A percentile compares a stretch with the other conserved stretches of the same genome.
These are phyloP conservation scores for Paxillus involutus DNA, from an alignment of 768 basidiomycete genomes.

Conservation along the genomic window DNA sequence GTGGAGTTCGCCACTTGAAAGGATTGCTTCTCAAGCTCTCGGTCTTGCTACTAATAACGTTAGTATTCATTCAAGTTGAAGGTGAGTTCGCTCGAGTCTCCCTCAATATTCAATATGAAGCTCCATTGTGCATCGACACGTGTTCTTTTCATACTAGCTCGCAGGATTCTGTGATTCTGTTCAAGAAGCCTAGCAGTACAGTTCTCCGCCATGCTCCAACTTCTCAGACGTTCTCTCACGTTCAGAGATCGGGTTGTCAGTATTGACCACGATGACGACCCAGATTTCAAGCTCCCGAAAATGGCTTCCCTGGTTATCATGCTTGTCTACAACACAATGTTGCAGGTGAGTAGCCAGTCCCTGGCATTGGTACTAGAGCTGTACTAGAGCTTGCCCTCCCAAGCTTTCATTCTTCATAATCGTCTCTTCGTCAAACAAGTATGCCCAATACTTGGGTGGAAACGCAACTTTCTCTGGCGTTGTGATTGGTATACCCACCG, in stretches of 20 bases:
- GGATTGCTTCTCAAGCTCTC: too few species aligned
- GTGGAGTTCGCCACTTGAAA: too few species aligned
- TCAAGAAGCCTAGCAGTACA: not conserved
- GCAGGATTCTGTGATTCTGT: too few species aligned
- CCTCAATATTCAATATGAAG: too few species aligned
- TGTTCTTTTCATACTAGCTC: too few species aligned
- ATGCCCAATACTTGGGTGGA: constrained; percentile 63
- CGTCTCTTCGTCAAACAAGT: constrained; percentile 64
- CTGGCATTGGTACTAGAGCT: not conserved
- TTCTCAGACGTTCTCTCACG: not conserved
- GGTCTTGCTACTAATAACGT: too few species aligned
- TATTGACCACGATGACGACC: constrained; percentile 13
- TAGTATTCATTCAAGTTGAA: too few species aligned
- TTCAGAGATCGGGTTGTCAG: not conserved
- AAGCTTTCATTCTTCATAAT: constrained; percentile 70
- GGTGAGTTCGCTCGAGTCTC: too few species aligned
- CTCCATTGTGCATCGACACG: too few species aligned
- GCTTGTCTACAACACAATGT: constrained; percentile 40
- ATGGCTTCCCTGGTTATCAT: constrained; percentile 45
- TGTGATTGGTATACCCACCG: constrained; percentile 63
- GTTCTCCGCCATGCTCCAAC: not conserved
- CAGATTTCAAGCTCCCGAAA: constrained; percentile 50
- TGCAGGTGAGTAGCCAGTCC: constrained; percentile 39
- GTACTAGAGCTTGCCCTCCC: not conserved
- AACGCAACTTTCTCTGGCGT: constrained; percentile 71